Percentiles rank a stretch among this genome's conserved stretches.
phyloP scores from a whole-genome alignment of 2,329 filamentous ascomycete genomes.

The Fusarium napiforme region DNA sequence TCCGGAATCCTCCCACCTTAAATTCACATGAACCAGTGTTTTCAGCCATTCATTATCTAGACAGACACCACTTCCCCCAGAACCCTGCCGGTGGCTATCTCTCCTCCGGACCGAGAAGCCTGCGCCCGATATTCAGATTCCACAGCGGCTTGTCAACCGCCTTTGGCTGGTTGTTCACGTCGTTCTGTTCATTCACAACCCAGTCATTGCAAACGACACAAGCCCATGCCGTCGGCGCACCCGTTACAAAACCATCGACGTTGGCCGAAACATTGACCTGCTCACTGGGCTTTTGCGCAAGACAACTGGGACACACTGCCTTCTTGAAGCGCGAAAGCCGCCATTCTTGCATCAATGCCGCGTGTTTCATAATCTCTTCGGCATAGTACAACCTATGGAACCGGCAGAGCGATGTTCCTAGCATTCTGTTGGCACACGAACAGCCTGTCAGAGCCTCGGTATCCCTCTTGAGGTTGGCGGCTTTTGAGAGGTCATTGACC shows the following conservation, averaged over 20 bases:
- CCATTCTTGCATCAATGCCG: constrained; percentile 45
- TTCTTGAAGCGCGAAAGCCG: constrained; percentile 37
- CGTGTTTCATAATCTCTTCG: constrained; percentile 37
- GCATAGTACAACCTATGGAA: constrained; percentile 49
- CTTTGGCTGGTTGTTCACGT: constrained; percentile 19
- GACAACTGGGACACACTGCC: constrained; percentile 49
- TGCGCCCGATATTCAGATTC: constrained; percentile 6
- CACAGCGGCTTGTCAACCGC: constrained; percentile 37
- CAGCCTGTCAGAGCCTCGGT: constrained; percentile 51
- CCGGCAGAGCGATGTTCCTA: constrained; percentile 48
- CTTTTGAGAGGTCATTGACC: not conserved
- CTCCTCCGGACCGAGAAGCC: constrained; percentile 5
- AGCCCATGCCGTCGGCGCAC: constrained; percentile 40
- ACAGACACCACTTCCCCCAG: constrained; percentile 6
- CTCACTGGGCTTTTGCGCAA: constrained; percentile 17
- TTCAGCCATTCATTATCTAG: constrained; percentile 1
- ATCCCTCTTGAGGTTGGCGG: constrained; percentile 12
- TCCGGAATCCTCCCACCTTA: constrained; percentile 2
- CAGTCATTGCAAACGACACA: constrained; percentile 51
- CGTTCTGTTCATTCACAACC: constrained; percentile 45
- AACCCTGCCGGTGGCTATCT: not conserved
- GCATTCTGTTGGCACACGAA: constrained; percentile 50
- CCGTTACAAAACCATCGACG: constrained; percentile 16
- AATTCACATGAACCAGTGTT: not conserved
- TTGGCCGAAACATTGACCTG: constrained; percentile 34